Evolutionary conservation across 352 stramenopile genomes (phyloP).

Genomic region (Pythium volutum): DNA sequence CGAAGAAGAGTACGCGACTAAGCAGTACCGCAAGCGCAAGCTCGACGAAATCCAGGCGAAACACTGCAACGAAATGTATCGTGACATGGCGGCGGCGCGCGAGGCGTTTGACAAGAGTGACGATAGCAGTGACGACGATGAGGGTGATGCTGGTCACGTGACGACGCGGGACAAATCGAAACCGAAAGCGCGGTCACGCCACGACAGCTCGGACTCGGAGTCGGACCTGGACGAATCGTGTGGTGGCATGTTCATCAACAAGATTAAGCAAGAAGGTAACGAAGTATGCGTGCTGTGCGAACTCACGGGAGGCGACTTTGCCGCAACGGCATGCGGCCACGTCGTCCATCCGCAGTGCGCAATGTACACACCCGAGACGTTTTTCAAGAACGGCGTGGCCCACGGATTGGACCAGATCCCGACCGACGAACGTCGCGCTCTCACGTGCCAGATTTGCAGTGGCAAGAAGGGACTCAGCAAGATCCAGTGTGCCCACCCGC

Average conservation of each 20-base stretch:
- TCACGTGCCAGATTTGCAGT: conserved; percentile 64
- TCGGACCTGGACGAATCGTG: conserved; percentile 56
- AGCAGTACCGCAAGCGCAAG: conserved; percentile 42
- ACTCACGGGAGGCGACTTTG: conserved; percentile 74
- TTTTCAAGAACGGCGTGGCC: conserved; percentile 65
- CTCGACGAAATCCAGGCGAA: conserved; percentile 49
- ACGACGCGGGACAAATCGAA: conserved; percentile 2
- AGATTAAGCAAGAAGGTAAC: conserved; percentile 64
- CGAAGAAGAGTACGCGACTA: conserved; percentile 43
- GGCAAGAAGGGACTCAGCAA: conserved; percentile 71
- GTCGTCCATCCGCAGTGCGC: conserved; percentile 77
- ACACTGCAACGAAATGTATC: conserved; percentile 76
- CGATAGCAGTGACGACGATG: conserved; percentile 31
- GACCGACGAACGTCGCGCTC: conserved; percentile 33
- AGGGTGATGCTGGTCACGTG: conserved; percentile 6
- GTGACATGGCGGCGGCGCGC: conserved; percentile 39
- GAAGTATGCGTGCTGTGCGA: conserved; percentile 73
- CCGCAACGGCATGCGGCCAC: conserved; percentile 49
- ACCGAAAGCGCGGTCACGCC: conserved; percentile 6
- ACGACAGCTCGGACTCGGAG: conserved; percentile 32
- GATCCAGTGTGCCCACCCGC: conserved; percentile 70
- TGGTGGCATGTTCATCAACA: conserved; percentile 75
- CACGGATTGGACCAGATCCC: conserved; percentile 61
- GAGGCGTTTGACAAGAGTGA: conserved; percentile 57
- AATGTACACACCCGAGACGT: conserved; percentile 85